A percentile compares a stretch with the other conserved stretches of the same genome.
These are phyloP conservation scores for Verticillium albo-atrum DNA, from an alignment of 2,329 filamentous ascomycete genomes.

Conservation along the genomic window DNA sequence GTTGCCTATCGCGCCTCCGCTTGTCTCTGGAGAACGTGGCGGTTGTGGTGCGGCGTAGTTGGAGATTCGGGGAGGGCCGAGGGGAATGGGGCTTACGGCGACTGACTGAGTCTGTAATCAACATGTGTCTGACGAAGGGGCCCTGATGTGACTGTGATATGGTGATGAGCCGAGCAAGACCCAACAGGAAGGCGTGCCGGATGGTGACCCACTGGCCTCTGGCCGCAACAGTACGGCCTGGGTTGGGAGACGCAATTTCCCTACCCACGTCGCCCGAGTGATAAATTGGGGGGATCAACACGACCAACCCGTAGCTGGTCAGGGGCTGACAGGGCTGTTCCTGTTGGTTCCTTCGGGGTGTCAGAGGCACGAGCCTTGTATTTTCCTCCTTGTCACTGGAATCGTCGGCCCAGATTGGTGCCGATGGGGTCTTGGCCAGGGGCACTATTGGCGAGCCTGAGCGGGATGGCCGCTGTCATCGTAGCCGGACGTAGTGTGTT, in stretches of 20 bases:
- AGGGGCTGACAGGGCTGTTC: background rate
- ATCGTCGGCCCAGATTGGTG: background rate
- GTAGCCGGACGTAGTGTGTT: too few species aligned
- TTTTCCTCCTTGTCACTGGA: background rate
- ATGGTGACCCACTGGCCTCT: background rate
- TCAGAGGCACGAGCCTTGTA: background rate
- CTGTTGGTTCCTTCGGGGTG: background rate
- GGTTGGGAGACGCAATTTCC: conserved; percentile 1
- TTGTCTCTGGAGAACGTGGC: background rate
- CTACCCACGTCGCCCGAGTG: background rate
- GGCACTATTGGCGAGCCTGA: background rate
- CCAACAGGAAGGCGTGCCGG: conserved; percentile 2
- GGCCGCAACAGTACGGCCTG: background rate
- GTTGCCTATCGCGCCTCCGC: background rate
- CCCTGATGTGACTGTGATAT: conserved; percentile 1
- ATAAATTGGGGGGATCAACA: background rate
- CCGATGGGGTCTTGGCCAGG: background rate
- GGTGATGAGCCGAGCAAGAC: background rate
- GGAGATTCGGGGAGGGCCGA: background rate
- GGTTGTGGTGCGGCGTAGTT: background rate
- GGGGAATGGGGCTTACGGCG: background rate
- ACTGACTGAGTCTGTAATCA: background rate
- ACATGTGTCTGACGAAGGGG: background rate
- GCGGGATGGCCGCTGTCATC: background rate
- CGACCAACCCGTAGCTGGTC: background rate